These are phyloP conservation scores for Excoecaria agallocha DNA, from an alignment of 345 rosid genomes.

Conservation along the genomic window DNA sequence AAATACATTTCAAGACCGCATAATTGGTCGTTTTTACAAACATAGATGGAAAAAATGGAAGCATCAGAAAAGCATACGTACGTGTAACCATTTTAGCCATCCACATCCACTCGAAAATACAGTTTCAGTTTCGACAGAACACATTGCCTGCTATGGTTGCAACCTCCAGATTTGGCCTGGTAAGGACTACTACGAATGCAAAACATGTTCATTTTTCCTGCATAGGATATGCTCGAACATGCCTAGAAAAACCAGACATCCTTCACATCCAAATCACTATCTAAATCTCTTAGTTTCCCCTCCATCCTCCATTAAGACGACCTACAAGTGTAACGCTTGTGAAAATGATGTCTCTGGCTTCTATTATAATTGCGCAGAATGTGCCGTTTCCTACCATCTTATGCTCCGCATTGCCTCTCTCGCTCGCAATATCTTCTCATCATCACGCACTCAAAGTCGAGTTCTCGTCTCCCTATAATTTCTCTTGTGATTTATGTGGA, in stretches of 20 bases:
- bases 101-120: conserved; percentile 33
- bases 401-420: conserved; percentile 46
- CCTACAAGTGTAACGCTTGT: conserved; percentile 43
- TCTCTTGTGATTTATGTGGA: conserved; percentile 45
- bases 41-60: not conserved
- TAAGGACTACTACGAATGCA: conserved; percentile 39
- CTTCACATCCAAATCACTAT: conserved; percentile 37
- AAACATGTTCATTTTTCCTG: conserved; percentile 42
- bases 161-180: conserved; percentile 28
- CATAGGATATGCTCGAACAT: conserved; percentile 41
- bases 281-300: conserved; percentile 31
- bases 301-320: conserved; percentile 3
- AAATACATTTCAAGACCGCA: not conserved
- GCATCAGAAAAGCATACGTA: conserved; percentile 5
- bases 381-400: conserved; percentile 38
- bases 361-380: conserved; percentile 38
- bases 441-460: conserved; percentile 48
- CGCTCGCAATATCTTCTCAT: conserved; percentile 33
- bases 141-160: conserved; percentile 35
- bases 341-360: conserved; percentile 35
- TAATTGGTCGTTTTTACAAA: not conserved
- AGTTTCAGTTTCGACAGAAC: not conserved
- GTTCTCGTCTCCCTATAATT: conserved; percentile 43
- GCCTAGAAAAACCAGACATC: conserved; percentile 41
- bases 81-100: conserved; percentile 51